Evolutionary conservation across 129 eudicot genomes (phyloP).

Genomic region (Ambrosia trifida): DNA sequence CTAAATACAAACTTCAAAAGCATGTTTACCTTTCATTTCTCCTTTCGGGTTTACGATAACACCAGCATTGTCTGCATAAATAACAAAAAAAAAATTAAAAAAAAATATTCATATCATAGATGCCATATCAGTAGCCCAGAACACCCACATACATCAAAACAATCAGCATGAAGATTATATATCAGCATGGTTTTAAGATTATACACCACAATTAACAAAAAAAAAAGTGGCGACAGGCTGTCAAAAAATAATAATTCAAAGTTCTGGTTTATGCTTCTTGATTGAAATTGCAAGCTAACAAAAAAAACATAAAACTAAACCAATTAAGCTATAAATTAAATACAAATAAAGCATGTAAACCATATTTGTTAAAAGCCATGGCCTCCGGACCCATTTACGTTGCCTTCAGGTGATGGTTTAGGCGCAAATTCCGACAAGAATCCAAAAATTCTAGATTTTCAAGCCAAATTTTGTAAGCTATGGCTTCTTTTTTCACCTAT

Average conservation of each 20-base stretch:
- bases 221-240: conserved; percentile 43
- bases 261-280: conserved; percentile 38
- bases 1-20: neutral
- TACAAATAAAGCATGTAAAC: too few relatives aligned
- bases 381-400: too few relatives aligned
- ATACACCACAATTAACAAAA: conserved; percentile 19
- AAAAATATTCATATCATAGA: neutral
- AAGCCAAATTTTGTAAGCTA: too few relatives aligned
- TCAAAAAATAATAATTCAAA: conserved; percentile 34
- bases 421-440: too few relatives aligned
- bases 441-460: too few relatives aligned
- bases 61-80: conserved; percentile 82
- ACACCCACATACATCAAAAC: conserved; percentile 24
- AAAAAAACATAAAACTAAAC: conserved; percentile 6
- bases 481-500: too few relatives aligned
- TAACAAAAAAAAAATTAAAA: neutral
- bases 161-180: conserved; percentile 37
- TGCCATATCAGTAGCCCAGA: neutral
- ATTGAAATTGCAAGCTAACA: conserved; percentile 12
- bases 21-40: conserved; percentile 80
- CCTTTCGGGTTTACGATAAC: conserved; percentile 93
- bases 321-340: too few relatives aligned
- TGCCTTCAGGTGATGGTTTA: too few relatives aligned
- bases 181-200: too few relatives aligned
- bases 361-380: too few relatives aligned